Evolutionary conservation across 2,329 filamentous ascomycete species (phyloP).

Genomic region (Claviceps lovelessii): DNA sequence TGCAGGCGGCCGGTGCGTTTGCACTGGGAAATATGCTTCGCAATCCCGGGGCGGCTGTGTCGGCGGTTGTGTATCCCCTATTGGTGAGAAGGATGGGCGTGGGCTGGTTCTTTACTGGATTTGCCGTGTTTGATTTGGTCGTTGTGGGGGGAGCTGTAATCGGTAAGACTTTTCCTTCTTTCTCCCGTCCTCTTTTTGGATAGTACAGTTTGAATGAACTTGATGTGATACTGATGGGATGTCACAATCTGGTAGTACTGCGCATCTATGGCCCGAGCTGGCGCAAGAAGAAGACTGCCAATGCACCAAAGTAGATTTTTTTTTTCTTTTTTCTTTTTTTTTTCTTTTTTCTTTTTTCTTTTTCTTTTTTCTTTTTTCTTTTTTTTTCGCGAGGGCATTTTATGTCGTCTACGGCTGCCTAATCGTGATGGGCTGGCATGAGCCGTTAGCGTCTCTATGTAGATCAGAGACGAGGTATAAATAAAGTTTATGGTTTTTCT

Average conservation of each 20-base stretch:
- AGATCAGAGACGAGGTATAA: too few relatives aligned
- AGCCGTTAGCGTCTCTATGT: too few relatives aligned
- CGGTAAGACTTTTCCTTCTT: slow-evolving; percentile 4
- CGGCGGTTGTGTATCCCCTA: slow-evolving; percentile 20
- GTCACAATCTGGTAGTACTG: neutral
- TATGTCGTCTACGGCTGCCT: too few relatives aligned
- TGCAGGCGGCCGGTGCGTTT: slow-evolving; percentile 25
- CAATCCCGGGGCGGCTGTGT: slow-evolving; percentile 24
- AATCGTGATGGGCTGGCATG: too few relatives aligned
- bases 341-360: too few relatives aligned
- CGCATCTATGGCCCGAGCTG: neutral
- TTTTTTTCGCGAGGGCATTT: too few relatives aligned
- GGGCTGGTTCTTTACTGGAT: slow-evolving; percentile 26
- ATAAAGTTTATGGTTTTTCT: too few relatives aligned
- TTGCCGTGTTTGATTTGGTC: slow-evolving; percentile 19
- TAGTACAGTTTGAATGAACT: neutral
- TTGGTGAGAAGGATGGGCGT: slow-evolving; percentile 21
- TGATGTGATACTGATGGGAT: neutral
- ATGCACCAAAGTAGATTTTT: neutral
- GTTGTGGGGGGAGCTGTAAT: slow-evolving; percentile 12
- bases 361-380: too few relatives aligned
- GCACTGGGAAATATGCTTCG: slow-evolving; percentile 26
- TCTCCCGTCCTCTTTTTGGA: neutral
- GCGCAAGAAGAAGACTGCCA: neutral
- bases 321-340: too few relatives aligned